Base-by-base conservation (phyloP, 106 monocot genomes). In the Dioscorea alata region DNA sequence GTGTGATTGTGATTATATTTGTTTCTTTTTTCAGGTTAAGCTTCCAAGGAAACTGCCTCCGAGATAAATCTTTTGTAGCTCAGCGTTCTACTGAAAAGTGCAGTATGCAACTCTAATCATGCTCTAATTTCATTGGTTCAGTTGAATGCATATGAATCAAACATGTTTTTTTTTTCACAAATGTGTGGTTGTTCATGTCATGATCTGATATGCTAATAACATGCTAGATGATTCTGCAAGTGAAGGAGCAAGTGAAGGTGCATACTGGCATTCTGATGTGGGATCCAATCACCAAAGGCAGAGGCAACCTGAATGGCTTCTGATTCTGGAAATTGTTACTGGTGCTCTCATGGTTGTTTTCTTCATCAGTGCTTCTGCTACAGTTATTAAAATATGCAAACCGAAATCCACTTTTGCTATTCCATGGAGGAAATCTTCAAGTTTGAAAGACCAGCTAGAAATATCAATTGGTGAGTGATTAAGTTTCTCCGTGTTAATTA, bases 21-120 rank as follows among this genome's bases (percentile, higher is more conserved):
- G 42, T 4, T 6, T 67, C 42, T 63, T 53, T 65, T 28, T 76
- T 21, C 78, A 97, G 97, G 74, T 81, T 71, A 66, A 89, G 78
- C 56, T 87, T 97, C 50, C 76, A 79, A 75, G 89, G 82, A 28
- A 97, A 97, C 62, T 97, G 92, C 69, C 76, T 97, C 25, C 54
- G 81, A 24, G 81, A 80, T 57, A 68, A 57, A 65, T 59, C 74
- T 58, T 64, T 78, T 50, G 70, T 67, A 54, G 64, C 69, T 7
- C 86, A 84, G 48, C 80, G 86, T 21, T 74, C 82, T 57, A 19
- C 62, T 58, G 69, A 84, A 66, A 75, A 82, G 74, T 96, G 96
- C 84, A 84, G 71, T 83, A 15, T 52, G 63, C 42, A 8, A 6
- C 42, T 42, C 6, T 42, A 42, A 42, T 42, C 71, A 21, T 63